Base-by-base conservation (phyloP, 345 rosid genomes). In the Excoecaria cochinchinensis region DNA sequence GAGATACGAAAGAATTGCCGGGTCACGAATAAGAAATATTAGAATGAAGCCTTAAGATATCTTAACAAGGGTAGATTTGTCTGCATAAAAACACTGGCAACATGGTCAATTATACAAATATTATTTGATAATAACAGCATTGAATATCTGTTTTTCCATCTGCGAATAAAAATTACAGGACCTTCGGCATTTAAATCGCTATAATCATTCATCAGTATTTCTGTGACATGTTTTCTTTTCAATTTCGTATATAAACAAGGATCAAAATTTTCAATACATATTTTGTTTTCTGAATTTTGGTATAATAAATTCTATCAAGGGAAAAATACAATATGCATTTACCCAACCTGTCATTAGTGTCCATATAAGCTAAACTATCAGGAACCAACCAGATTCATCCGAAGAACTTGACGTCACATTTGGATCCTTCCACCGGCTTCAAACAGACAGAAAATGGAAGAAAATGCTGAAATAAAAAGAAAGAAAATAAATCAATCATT, bases 1-100 rank as follows among this genome's bases (percentile, higher is more conserved):
- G 88, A 90, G 86, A 90, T 89, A 55, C 85, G 92, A 66, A 77
- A 40, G 76, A 77, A 81, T 62, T 94, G 97, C 87, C 78, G 84
- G 62, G 75, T 22, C 76, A 82, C 40, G 53, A 88, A 85, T 77
- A 77, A 71, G 74, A 64, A 51, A 59, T 36, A 70, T 12, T 71
- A 69, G 63, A 69, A 75, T 42, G 66, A 67, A n/a, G 47, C 52
- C 56, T 53, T 53, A 46, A 42, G 19, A 50, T 25, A 46, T 68
- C 12, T 38, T 25, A 24, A 76, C 31, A 53, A 44, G 21, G 42
- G 42, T 70, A 67, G 52, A 58, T 17, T 76, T 76, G 9, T 76
- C 67, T 52, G 51, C 50, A 60, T 21, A 74, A 81, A 48, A 53
- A 50, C 31, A 24, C 6, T 48, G 39, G 47, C 19, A 52, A 68